Percentiles rank a stretch among this genome's conserved stretches.
These are phyloP conservation scores for Rhododendron mucronatum DNA, from an alignment of 148 eudicot species.

Conservation along the genomic window DNA sequence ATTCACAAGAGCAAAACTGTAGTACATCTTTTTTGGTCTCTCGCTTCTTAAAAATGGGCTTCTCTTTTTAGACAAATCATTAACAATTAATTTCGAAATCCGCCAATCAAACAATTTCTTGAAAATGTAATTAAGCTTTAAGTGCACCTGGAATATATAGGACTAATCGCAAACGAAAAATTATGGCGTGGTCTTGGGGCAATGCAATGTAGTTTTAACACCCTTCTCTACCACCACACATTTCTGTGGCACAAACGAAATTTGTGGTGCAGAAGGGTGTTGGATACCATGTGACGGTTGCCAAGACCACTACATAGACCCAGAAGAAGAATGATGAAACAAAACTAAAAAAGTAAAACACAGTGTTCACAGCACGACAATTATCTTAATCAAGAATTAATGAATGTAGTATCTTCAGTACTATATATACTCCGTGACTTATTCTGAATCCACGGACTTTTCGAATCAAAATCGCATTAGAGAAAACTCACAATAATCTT, in stretches of 20 bases:
- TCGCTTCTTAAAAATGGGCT: not conserved
- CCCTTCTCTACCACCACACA: no score
- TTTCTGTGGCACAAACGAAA: no score
- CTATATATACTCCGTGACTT: not conserved
- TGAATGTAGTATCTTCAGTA: not conserved
- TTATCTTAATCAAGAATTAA: not conserved
- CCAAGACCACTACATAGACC: not conserved
- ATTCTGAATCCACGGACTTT: not conserved
- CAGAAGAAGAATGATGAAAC: not conserved
- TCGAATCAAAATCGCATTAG: not conserved
- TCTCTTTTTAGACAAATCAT: not conserved
- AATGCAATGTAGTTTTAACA: no score
- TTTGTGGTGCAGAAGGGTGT: not conserved
- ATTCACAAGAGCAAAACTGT: not conserved
- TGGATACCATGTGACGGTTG: not conserved
- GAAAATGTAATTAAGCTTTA: not conserved
- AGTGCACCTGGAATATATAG: not conserved
- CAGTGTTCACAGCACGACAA: not conserved
- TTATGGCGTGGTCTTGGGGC: no score
- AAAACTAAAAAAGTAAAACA: not conserved
- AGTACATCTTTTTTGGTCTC: not conserved
- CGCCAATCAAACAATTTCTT: not conserved
- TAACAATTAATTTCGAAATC: not conserved
- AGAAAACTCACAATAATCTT: constrained; percentile 18
- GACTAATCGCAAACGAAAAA: not conserved